phyloP scores from a whole-genome alignment of 805 yeast genomes.

The Gaillardinia entomophila region DNA sequence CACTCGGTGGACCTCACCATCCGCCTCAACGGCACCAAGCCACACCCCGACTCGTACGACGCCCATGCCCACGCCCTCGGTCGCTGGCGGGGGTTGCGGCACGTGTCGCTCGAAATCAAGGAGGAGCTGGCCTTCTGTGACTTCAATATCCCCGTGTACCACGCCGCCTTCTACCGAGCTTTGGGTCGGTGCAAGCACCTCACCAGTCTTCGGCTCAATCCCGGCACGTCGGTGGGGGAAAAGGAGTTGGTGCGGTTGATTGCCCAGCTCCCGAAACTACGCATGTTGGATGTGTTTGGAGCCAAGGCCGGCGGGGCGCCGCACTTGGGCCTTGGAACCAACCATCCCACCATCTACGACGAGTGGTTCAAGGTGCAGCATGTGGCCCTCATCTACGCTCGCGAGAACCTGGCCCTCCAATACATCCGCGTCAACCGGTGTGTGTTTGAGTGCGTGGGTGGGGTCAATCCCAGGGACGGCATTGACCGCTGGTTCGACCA shows the following conservation, averaged over 20 bases:
- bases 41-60: slow-evolving; percentile 8
- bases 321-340: slow-evolving; percentile 47
- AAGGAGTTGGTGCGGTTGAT: slow-evolving; percentile 17
- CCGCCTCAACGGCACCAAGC: slow-evolving; percentile 31
- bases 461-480: slow-evolving; percentile 37
- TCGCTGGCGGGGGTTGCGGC: slow-evolving; percentile 14
- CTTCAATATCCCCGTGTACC: slow-evolving; percentile 18
- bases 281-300: slow-evolving; percentile 42
- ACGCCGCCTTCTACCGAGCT: slow-evolving; percentile 5
- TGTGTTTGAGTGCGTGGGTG: slow-evolving; percentile 36
- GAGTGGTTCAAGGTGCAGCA: slow-evolving; percentile 54
- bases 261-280: slow-evolving; percentile 15
- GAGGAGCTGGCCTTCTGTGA: slow-evolving; percentile 31
- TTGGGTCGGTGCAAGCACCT: slow-evolving; percentile 14
- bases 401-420: slow-evolving; percentile 19
- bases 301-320: slow-evolving; percentile 49
- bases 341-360: slow-evolving; percentile 49
- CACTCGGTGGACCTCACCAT: slow-evolving; percentile 34
- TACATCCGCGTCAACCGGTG: slow-evolving; percentile 47
- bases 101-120: slow-evolving; percentile 36
- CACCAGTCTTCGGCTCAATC: slow-evolving; percentile 36
- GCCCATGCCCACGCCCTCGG: slow-evolving; percentile 13
- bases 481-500: slow-evolving; percentile 43
- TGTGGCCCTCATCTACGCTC: slow-evolving; percentile 38
- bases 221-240: slow-evolving; percentile 15